These are phyloP conservation scores for Plasmodium berghei DNA, from an alignment of 169 alveolate genomes.

Conservation along the genomic window DNA sequence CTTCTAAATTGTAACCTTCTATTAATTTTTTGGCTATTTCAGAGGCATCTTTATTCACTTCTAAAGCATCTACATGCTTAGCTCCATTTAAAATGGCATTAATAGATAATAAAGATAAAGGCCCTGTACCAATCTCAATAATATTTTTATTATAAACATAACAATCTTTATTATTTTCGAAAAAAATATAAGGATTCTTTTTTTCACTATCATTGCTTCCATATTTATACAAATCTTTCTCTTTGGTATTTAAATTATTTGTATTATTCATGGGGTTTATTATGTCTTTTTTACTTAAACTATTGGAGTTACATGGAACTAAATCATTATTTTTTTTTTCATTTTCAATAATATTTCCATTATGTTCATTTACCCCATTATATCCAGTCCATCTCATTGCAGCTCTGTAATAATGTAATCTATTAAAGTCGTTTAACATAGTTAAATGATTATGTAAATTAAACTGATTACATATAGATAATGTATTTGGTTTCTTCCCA, in stretches of 20 bases:
- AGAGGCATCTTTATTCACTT: conserved; percentile 86
- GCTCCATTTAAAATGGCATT: conserved; percentile 90
- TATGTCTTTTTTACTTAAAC: conserved; percentile 10
- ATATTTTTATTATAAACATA: conserved; percentile 82
- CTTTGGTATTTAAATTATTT: conserved; percentile 6
- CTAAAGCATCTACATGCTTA: conserved; percentile 88
- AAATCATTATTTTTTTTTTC: neutral
- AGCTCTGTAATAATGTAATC: conserved; percentile 87
- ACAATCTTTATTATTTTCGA: conserved; percentile 68
- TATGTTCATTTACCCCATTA: conserved; percentile 14
- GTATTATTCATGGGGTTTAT: conserved; percentile 33
- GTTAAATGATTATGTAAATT: conserved; percentile 85
- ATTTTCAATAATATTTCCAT: neutral
- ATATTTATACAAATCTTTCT: neutral
- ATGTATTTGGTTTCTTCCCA: conserved; percentile 83
- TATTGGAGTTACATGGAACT: neutral
- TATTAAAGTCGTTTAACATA: conserved; percentile 86
- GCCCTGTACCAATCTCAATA: conserved; percentile 90
- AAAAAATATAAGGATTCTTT: conserved; percentile 33
- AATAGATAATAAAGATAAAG: conserved; percentile 88
- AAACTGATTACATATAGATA: conserved; percentile 85
- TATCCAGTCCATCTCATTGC: conserved; percentile 89
- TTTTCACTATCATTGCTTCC: conserved; percentile 1
- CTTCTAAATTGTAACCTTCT: conserved; percentile 86
- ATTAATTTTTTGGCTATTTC: conserved; percentile 84